Percentiles rank a stretch among this genome's conserved stretches.
Evolutionary conservation across 1,284 basidiomycete genomes (phyloP).

Genomic region (Fomitopsis schrenkii): DNA sequence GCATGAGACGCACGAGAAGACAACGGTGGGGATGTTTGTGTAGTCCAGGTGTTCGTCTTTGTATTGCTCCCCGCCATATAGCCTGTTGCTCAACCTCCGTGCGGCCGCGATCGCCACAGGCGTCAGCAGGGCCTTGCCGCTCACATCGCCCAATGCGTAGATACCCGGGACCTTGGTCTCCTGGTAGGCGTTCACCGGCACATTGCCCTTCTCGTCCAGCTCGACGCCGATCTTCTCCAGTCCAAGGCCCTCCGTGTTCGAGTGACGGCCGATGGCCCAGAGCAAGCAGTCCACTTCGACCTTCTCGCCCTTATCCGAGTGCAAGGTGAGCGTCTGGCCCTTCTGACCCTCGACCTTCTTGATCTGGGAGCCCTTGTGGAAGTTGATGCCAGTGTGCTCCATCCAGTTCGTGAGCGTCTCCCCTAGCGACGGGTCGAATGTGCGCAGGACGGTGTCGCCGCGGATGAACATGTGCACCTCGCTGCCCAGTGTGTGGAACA

Average conservation of each 20-base stretch:
- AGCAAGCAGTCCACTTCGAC: conserved; percentile 87
- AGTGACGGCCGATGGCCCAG: conserved; percentile 92
- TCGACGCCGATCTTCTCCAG: conserved; percentile 79
- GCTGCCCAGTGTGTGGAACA: conserved; percentile 82
- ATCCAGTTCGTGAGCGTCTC: conserved; percentile 93
- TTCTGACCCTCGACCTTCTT: conserved; percentile 73
- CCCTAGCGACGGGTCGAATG: conserved; percentile 88
- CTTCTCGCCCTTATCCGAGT: conserved; percentile 66
- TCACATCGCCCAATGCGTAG: conserved; percentile 88
- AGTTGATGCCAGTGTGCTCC: conserved; percentile 85
- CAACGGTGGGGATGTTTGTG: conserved; percentile 88
- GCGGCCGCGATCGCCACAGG: conserved; percentile 99
- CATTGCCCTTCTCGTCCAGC: conserved; percentile 74
- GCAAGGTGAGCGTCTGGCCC: conserved; percentile 64
- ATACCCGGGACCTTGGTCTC: conserved; percentile 72
- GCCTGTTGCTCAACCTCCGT: conserved; percentile 80
- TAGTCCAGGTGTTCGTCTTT: conserved; percentile 89
- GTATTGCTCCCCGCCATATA: conserved; percentile 85
- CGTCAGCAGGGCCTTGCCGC: conserved; percentile 89
- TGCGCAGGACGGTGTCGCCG: conserved; percentile 84
- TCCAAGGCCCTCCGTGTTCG: conserved; percentile 78
- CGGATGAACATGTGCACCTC: conserved; percentile 94
- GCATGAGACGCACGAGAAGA: conserved; percentile 75
- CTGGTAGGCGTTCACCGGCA: conserved; percentile 92
- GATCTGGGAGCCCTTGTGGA: conserved; percentile 82